phyloP scores from a whole-genome alignment of 164 flowering plant species.

The Chloranthus sessilifolius region DNA sequence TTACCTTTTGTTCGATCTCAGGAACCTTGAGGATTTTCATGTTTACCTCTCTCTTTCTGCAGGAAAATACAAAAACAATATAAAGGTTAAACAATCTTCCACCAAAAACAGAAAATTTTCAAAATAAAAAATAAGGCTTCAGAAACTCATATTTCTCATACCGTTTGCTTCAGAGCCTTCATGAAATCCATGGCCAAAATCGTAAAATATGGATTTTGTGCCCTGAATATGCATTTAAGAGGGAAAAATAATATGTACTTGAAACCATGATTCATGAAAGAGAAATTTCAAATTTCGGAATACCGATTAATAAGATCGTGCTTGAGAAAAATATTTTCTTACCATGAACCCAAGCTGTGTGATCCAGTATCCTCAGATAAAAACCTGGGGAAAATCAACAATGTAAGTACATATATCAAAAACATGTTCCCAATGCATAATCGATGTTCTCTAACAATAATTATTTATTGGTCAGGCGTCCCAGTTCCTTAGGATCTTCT shows the following conservation, averaged over 20 bases:
- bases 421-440: conserved; percentile 48
- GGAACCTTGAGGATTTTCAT: conserved; percentile 34
- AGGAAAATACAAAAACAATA: conserved; percentile 11
- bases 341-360: conserved; percentile 75
- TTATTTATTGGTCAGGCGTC: conserved; percentile 52
- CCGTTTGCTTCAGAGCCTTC: conserved; percentile 96
- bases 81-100: too few species aligned
- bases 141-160: conserved; percentile 79
- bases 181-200: conserved; percentile 84
- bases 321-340: too few species aligned
- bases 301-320: too few species aligned
- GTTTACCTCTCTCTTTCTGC: conserved; percentile 95
- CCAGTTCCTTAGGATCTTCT: conserved; percentile 22
- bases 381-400: conserved; percentile 83
- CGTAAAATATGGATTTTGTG: background rate
- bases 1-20: conserved; percentile 82
- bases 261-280: too few species aligned
- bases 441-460: conserved; percentile 53
- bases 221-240: too few species aligned
- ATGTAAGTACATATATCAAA: conserved; percentile 54
- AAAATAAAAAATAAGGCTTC: background rate
- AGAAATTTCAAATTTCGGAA: too few species aligned
- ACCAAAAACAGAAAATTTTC: background rate
- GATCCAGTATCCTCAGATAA: conserved; percentile 72
- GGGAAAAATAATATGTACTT: too few species aligned